A percentile compares a stretch with the other conserved stretches of the same genome.
These are phyloP conservation scores for Syncephalastrum contaminatum DNA, from an alignment of 371 early-diverging fungal species.

Conservation along the genomic window DNA sequence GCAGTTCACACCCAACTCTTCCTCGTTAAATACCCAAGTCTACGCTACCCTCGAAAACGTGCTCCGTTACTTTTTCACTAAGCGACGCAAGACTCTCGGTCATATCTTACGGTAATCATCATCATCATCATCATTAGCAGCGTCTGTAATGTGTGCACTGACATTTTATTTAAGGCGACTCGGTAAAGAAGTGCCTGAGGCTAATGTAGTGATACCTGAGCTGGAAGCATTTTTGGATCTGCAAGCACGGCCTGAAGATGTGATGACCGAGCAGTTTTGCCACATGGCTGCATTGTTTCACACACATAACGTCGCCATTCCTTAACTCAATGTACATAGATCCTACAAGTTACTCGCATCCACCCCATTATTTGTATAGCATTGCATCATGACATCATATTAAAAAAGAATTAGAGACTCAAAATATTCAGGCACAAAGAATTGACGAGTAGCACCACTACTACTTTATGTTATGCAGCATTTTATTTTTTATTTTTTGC, in stretches of 20 bases:
- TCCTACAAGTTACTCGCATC: too few relatives aligned
- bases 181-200: constrained; percentile 34
- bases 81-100: constrained; percentile 72
- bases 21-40: constrained; percentile 8
- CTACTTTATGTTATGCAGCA: too few relatives aligned
- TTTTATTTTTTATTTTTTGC: too few relatives aligned
- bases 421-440: too few relatives aligned
- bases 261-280: constrained; percentile 54
- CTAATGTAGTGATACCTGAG: constrained; percentile 36
- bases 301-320: constrained; percentile 20
- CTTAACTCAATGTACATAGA: too few relatives aligned
- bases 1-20: constrained; percentile 43
- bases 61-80: constrained; percentile 66
- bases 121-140: neutral
- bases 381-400: too few relatives aligned
- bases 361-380: too few relatives aligned
- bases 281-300: constrained; percentile 44
- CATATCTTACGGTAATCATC: constrained; percentile 54
- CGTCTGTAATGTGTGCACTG: neutral
- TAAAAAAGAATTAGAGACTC: too few relatives aligned
- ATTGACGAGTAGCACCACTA: too few relatives aligned
- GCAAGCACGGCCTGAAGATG: constrained; percentile 62
- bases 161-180: constrained; percentile 12
- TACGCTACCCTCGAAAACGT: constrained; percentile 59
- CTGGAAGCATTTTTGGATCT: constrained; percentile 45